Evolutionary conservation across 106 monocot genomes (phyloP).

Genomic region (Dendrobium officinale): DNA sequence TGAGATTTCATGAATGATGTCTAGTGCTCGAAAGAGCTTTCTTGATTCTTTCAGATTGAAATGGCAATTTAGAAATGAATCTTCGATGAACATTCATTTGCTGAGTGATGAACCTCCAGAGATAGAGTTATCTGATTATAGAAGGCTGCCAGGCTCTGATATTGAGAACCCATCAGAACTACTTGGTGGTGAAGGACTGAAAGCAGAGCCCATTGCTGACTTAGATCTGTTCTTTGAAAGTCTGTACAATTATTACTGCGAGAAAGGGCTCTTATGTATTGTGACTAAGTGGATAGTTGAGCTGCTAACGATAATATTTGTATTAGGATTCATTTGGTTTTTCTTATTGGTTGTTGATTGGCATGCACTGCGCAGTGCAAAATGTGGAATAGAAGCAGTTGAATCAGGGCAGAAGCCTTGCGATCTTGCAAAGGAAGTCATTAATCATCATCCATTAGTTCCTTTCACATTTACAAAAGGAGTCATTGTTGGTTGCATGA

Average conservation of each 20-base stretch:
- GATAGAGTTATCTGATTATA: conserved; percentile 89
- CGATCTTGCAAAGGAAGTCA: conserved; percentile 71
- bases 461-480: conserved; percentile 82
- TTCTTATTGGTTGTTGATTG: conserved; percentile 89
- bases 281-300: conserved; percentile 86
- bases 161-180: conserved; percentile 80
- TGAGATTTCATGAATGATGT: conserved; percentile 59
- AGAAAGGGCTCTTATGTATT: conserved; percentile 89
- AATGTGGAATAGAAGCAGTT: conserved; percentile 96
- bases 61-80: conserved; percentile 50
- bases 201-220: conserved; percentile 70
- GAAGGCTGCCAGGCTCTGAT: conserved; percentile 44
- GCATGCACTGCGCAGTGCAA: conserved; percentile 62
- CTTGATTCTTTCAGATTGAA: conserved; percentile 29
- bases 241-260: conserved; percentile 76
- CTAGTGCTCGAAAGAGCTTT: conserved; percentile 36
- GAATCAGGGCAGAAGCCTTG: conserved; percentile 80
- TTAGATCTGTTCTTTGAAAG: conserved; percentile 91
- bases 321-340: conserved; percentile 69
- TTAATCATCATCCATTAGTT: conserved; percentile 77
- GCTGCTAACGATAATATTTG: conserved; percentile 61
- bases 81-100: conserved; percentile 53
- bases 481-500: conserved; percentile 74
- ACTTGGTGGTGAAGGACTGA: conserved; percentile 62
- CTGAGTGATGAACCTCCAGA: conserved; percentile 42